These are phyloP conservation scores for Hanseniaspora lachancei DNA, from an alignment of 805 yeast species.

Conservation along the genomic window DNA sequence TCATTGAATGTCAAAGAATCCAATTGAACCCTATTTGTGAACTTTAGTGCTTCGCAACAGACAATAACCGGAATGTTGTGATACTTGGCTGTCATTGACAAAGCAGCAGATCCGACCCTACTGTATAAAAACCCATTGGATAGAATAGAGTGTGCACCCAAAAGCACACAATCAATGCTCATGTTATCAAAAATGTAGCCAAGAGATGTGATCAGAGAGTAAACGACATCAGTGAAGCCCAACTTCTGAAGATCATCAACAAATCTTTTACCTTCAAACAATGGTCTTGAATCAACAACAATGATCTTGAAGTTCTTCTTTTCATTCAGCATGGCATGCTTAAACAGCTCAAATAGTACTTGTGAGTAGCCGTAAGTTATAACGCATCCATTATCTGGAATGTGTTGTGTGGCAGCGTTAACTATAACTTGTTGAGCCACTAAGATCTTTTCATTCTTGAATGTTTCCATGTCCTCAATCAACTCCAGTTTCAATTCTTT, in stretches of 20 bases:
- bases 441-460: constrained; percentile 72
- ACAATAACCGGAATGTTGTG: constrained; percentile 88
- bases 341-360: constrained; percentile 63
- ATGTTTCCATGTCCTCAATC: constrained; percentile 58
- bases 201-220: constrained; percentile 66
- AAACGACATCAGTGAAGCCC: constrained; percentile 52
- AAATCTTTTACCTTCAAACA: constrained; percentile 80
- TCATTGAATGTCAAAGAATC: constrained; percentile 94
- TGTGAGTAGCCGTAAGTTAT: constrained; percentile 81
- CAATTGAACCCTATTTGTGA: constrained; percentile 86
- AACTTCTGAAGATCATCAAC: constrained; percentile 48
- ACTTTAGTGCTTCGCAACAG: constrained; percentile 88
- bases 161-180: constrained; percentile 69
- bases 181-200: constrained; percentile 62
- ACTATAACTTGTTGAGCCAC: constrained; percentile 73
- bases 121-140: constrained; percentile 89
- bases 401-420: constrained; percentile 64
- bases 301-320: constrained; percentile 66
- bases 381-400: constrained; percentile 61
- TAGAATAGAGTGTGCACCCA: constrained; percentile 95
- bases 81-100: constrained; percentile 80
- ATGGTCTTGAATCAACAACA: constrained; percentile 84
- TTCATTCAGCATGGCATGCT: constrained; percentile 47
- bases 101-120: constrained; percentile 85
- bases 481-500: constrained; percentile 51